Evolutionary conservation across 129 eudicot species (phyloP).

Genomic region (Escallonia herrerae): DNA sequence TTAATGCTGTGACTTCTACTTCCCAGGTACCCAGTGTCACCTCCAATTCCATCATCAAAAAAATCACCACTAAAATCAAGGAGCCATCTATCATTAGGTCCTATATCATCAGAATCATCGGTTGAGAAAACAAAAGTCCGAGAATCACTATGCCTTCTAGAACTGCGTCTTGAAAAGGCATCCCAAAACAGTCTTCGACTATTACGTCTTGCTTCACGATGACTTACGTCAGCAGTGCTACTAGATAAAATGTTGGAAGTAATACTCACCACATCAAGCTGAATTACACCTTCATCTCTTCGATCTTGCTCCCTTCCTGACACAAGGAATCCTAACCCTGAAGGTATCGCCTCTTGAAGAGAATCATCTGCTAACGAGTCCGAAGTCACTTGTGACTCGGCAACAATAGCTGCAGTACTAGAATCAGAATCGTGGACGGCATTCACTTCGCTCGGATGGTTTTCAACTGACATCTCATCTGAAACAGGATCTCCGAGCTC

Average conservation of each 20-base stretch:
- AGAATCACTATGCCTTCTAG: constrained; percentile 45
- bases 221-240: constrained; percentile 29
- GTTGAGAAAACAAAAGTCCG: constrained; percentile 31
- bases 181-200: constrained; percentile 69
- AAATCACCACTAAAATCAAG: constrained; percentile 45
- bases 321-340: constrained; percentile 26
- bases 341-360: constrained; percentile 26
- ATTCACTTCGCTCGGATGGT: constrained; percentile 22
- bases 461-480: constrained; percentile 26
- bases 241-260: constrained; percentile 28
- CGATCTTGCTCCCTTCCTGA: constrained; percentile 33
- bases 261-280: constrained; percentile 39
- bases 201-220: constrained; percentile 41
- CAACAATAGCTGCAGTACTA: constrained; percentile 19
- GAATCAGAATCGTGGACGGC: constrained; percentile 23
- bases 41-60: constrained; percentile 31
- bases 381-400: constrained; percentile 22
- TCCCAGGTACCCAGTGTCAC: constrained; percentile 27
- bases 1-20: constrained; percentile 30
- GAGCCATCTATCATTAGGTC: constrained; percentile 50
- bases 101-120: constrained; percentile 35
- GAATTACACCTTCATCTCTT: constrained; percentile 30
- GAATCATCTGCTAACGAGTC: constrained; percentile 27
- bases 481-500: constrained; percentile 12
- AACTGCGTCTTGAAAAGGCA: constrained; percentile 47